Base-by-base conservation (phyloP, 2,329 filamentous ascomycete species). In the Mariannaea elegans region DNA sequence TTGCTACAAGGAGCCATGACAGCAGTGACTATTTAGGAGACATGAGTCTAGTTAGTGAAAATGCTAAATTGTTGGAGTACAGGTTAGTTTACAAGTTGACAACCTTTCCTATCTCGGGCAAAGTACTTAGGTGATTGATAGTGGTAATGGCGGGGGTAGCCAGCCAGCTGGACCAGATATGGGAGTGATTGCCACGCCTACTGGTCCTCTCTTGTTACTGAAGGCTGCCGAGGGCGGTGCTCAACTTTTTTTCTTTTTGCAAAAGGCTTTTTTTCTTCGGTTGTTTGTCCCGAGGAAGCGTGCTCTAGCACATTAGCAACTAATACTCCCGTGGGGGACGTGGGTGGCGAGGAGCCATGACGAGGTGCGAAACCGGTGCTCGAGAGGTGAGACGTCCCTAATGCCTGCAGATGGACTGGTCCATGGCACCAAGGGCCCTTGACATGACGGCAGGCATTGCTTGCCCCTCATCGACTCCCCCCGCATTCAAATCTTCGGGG, bases 401-500 rank as follows among this genome's bases (percentile, higher is more conserved):
- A n/a, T 36, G 13, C 32, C 36, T 31, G 36, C 29, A 42, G 23
- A 24, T 10, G 6, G 21, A 21, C 34, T 21, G n/a, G 32, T 39
- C 18, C 48, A 29, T 29, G 34, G 50, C 23, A 34, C 23, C 19
- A 38, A 14, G 27, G 14, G 32, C 4, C 32, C 32, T n/a, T 36
- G 32, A n/a, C 56, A 46, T 39, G 21, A 24, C 14, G 21, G 41
- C 41, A 44, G 61, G 58, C 59, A 58, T 19, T 59, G 59, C 41
- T 19, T 62, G 61, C 63, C 65, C 66, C 66, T 67, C 66, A 58
- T 56, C 24, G 53, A 31, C n/a, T 13, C 54, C 56, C 67, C 67
- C 65, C 65, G 67, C 67, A 70, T 67, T 59, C 55, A 32, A 63
- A 62, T 63, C 55, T 48, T 70, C 57, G 59, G 67, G 67, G 67